Base-by-base conservation (phyloP, 371 early-diverging fungal species). In the Mortierella sp. region DNA sequence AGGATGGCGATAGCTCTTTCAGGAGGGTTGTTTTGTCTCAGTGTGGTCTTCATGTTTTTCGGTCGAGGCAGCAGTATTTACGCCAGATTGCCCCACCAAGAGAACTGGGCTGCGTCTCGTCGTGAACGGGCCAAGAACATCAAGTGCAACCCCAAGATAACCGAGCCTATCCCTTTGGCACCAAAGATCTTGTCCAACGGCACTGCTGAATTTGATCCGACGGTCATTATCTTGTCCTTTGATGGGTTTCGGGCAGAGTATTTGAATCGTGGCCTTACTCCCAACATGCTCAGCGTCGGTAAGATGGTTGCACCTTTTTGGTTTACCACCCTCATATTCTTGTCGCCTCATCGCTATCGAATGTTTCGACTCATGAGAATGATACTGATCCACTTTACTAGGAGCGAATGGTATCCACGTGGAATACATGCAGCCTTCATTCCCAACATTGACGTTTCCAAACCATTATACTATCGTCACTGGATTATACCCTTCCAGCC, bases 391-490 rank as follows among this genome's bases (percentile, higher is more conserved):
- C 13, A 4, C 1, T 54, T 48, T 28, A 6, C 16, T 56, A 86
- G 87, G 80, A 13, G 47, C 72, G 0, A 63, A 79, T 45, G 90
- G 89, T 16, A 30, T 87, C 6, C 61, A 51, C 27, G 90, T 94
- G 19, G 82, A 89, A 50, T 87, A 83, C 60, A 87, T 95, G 90
- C 80, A 81, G 26, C 92, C 95, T 14, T 82, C 89, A 8, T 94
- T 93, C 72, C 94, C 93, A 14, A 89, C 87, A 74, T 83, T 92
- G 58, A 97, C 97, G 1, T 97, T 97, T 68, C 94, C 98, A 7
- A 98, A 98, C 80, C 98, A 98, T 76, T 97, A 94, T 81, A 87
- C 96, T 1, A 78, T 98, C 27, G 93, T 86, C 2, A 97, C 98
- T 5, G 98, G 98, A 12, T 78, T 97, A 39, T 94, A 91, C 72